Percentiles rank a stretch among this genome's conserved stretches.
Conservation (phyloP, 805 yeast genomes). For the Hermanozyma aechmeae region DNA sequence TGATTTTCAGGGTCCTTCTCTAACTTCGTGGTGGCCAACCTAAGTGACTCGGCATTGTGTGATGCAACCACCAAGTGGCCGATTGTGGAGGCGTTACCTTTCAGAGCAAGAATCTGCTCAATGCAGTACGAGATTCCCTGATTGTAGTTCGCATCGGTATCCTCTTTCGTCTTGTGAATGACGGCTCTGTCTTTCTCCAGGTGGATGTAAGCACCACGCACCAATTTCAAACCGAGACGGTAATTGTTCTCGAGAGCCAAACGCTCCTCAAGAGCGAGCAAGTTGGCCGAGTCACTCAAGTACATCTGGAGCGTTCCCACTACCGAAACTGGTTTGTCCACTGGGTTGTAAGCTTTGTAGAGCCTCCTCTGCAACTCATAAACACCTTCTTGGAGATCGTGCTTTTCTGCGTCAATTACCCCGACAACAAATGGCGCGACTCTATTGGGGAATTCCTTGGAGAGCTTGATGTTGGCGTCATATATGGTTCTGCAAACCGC, state of each 20-base stretch:
- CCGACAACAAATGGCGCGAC: constrained; percentile 63
- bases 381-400: constrained; percentile 82
- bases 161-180: constrained; percentile 67
- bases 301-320: constrained; percentile 94
- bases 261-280: constrained; percentile 53
- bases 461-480: constrained; percentile 41
- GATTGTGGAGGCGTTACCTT: constrained; percentile 38
- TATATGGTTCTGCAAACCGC: constrained; percentile 49
- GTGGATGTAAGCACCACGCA: constrained; percentile 93
- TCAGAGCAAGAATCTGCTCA: constrained; percentile 41
- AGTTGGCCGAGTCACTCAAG: constrained; percentile 57
- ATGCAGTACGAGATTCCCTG: constrained; percentile 56
- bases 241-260: constrained; percentile 56
- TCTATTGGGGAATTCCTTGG: constrained; percentile 51
- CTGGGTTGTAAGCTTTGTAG: constrained; percentile 62
- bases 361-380: constrained; percentile 80
- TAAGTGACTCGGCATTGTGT: constrained; percentile 75
- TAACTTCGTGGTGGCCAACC: constrained; percentile 55
- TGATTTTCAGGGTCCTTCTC: constrained; percentile 9
- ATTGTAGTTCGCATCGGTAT: constrained; percentile 74
- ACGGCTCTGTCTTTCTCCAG: constrained; percentile 70
- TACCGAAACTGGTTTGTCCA: constrained; percentile 49
- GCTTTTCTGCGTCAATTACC: constrained; percentile 88
- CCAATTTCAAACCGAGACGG: constrained; percentile 78
- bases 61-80: constrained; percentile 87